Percentiles rank a stretch among this genome's conserved stretches.
phyloP scores from a whole-genome alignment of 2,329 filamentous ascomycete genomes.

The Fusarium falciforme region DNA sequence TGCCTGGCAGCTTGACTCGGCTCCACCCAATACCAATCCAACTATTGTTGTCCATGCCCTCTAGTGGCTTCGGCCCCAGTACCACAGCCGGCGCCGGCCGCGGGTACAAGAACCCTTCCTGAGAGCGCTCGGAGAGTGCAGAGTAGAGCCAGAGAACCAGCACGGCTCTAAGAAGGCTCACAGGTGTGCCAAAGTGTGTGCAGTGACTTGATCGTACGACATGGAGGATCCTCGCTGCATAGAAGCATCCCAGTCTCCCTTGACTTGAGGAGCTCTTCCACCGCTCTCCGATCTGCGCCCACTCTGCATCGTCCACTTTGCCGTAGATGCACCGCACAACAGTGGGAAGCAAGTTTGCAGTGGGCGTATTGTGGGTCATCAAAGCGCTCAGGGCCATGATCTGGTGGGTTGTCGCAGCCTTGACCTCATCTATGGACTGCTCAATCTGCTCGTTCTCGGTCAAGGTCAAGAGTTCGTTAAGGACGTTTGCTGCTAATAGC shows the following conservation, averaged over 20 bases:
- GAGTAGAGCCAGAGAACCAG: slow-evolving; percentile 15
- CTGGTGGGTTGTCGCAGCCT: slow-evolving; percentile 16
- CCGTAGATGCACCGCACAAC: slow-evolving; percentile 18
- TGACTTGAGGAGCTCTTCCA: slow-evolving; percentile 1
- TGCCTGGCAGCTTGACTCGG: slow-evolving; percentile 3
- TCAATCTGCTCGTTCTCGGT: slow-evolving; percentile 13
- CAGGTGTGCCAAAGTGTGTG: slow-evolving; percentile 6
- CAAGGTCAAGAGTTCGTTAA: not conserved
- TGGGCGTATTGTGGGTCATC: slow-evolving; percentile 11
- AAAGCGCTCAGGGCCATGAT: slow-evolving; percentile 12
- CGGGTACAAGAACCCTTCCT: not conserved
- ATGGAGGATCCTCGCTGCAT: slow-evolving; percentile 13
- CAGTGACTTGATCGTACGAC: slow-evolving; percentile 10
- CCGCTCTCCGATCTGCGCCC: not conserved
- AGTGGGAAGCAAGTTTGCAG: not conserved
- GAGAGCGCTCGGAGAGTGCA: not conserved
- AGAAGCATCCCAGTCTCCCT: slow-evolving; percentile 21
- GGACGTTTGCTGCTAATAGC: not conserved
- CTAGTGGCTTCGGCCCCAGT: slow-evolving; percentile 4
- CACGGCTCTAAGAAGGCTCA: not conserved
- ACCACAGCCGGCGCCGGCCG: not conserved
- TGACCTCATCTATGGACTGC: slow-evolving; percentile 8
- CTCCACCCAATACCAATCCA: slow-evolving; percentile 9
- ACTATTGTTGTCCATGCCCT: not conserved
- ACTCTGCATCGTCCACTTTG: not conserved